A percentile compares a stretch with the other conserved stretches of the same genome.
These are phyloP conservation scores for Vaccinium macrocarpon DNA, from an alignment of 148 eudicot genomes.

Conservation along the genomic window DNA sequence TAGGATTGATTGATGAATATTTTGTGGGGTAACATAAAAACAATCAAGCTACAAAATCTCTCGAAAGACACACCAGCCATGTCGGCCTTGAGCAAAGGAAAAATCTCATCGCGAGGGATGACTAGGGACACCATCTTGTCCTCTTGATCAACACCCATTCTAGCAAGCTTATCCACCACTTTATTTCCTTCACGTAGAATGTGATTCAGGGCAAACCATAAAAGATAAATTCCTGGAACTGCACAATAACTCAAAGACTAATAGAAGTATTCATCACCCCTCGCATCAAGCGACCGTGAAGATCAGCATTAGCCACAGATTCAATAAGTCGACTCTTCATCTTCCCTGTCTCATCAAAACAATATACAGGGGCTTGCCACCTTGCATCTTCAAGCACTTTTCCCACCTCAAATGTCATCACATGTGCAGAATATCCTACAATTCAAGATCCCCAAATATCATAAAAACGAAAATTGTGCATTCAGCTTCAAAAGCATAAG, in stretches of 20 bases:
- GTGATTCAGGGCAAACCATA: not conserved
- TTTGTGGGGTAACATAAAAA: not conserved
- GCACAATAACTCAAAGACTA: not conserved
- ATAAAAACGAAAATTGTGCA: not conserved
- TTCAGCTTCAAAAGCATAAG: not conserved
- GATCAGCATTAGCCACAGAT: not conserved
- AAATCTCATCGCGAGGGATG: not conserved
- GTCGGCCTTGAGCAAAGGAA: not conserved
- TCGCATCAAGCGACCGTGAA: conserved; percentile 15
- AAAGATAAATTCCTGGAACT: not conserved
- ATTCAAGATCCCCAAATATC: not conserved
- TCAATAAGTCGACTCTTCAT: not conserved
- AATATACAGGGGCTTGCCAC: conserved; percentile 44
- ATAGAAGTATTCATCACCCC: not conserved
- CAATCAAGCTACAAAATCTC: not conserved
- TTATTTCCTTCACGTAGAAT: not conserved
- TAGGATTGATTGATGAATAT: not conserved
- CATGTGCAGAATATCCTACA: conserved; percentile 39
- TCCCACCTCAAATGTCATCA: conserved; percentile 51
- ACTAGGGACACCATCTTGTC: not conserved
- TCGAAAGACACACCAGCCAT: not conserved
- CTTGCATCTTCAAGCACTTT: conserved; percentile 34
- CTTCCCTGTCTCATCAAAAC: conserved; percentile 23
- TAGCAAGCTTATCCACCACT: not conserved
- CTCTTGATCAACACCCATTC: not conserved